A percentile compares a stretch with the other conserved stretches of the same genome.
Conservation (phyloP, 2,329 filamentous ascomycete species). For the Penicillium sp. region DNA sequence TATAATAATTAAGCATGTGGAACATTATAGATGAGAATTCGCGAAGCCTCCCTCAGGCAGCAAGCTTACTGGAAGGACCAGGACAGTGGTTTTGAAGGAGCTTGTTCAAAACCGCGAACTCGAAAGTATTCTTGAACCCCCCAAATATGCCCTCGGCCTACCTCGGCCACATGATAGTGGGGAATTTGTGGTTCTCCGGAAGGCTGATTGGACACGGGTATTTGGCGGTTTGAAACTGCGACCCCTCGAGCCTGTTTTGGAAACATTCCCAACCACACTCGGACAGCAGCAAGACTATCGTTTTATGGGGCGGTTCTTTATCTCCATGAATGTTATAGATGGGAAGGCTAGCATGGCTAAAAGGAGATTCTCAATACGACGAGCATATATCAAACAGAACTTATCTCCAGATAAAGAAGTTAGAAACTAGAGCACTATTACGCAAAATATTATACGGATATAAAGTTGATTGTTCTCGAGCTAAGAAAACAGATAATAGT, state of each 20-base stretch:
- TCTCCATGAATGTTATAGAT: slow-evolving; percentile 4
- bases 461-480: too few species aligned
- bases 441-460: too few species aligned
- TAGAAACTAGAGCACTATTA: slow-evolving; percentile 9
- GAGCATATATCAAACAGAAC: slow-evolving; percentile 3
- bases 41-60: neutral
- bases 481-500: too few species aligned
- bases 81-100: neutral
- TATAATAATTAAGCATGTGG: slow-evolving; percentile 1
- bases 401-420: slow-evolving; percentile 11
- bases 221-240: slow-evolving; percentile 6
- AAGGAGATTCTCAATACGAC: slow-evolving; percentile 1
- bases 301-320: slow-evolving; percentile 4
- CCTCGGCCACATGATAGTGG: neutral
- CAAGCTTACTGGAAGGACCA: neutral
- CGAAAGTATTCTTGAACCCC: slow-evolving; percentile 1
- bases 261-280: neutral
- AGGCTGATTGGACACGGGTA: slow-evolving; percentile 2
- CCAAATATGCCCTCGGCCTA: neutral
- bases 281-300: neutral
- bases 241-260: slow-evolving; percentile 1
- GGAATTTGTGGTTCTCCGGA: slow-evolving; percentile 5
- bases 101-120: slow-evolving; percentile 6
- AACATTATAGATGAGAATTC: neutral
- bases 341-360: neutral